phyloP scores from a whole-genome alignment of 768 basidiomycete genomes.

The Cubamyces lactineus region DNA sequence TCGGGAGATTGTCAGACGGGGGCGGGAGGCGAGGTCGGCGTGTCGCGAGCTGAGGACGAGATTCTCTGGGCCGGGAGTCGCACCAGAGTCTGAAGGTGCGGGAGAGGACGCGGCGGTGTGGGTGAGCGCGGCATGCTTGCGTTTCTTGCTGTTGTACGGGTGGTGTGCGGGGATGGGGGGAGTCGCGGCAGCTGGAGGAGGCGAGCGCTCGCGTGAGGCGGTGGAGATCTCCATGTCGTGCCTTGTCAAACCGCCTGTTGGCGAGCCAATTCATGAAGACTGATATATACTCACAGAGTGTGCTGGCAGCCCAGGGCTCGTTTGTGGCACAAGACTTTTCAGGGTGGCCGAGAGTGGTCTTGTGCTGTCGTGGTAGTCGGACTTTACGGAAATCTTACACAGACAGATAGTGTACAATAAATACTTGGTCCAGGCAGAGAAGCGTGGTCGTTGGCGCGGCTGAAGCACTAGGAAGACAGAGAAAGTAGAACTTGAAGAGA shows the following conservation, averaged over 20 bases:
- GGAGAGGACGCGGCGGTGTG: slow-evolving; percentile 37
- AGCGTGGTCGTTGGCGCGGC: no score
- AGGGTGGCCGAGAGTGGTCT: no score
- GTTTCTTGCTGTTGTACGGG: slow-evolving; percentile 40
- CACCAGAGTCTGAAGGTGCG: slow-evolving; percentile 39
- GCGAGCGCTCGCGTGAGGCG: slow-evolving; percentile 39
- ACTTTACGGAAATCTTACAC: not conserved
- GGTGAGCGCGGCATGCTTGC: slow-evolving; percentile 53
- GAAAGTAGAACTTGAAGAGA: no score
- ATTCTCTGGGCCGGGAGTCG: slow-evolving; percentile 43
- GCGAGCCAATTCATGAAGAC: not conserved
- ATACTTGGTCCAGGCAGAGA: no score
- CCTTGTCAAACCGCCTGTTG: slow-evolving; percentile 22
- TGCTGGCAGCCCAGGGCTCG: not conserved
- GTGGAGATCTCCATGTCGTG: slow-evolving; percentile 30
- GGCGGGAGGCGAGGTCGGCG: slow-evolving; percentile 65
- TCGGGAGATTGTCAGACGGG: slow-evolving; percentile 73
- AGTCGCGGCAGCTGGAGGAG: slow-evolving; percentile 37
- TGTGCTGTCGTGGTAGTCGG: no score
- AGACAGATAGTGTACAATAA: no score
- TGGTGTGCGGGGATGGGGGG: slow-evolving; percentile 25
- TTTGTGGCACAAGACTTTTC: no score
- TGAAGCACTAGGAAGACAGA: no score
- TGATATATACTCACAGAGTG: slow-evolving; percentile 2
- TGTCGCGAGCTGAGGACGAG: slow-evolving; percentile 65